Base-by-base conservation (phyloP, 2,329 filamentous ascomycete genomes). In the Alternaria sp. region DNA sequence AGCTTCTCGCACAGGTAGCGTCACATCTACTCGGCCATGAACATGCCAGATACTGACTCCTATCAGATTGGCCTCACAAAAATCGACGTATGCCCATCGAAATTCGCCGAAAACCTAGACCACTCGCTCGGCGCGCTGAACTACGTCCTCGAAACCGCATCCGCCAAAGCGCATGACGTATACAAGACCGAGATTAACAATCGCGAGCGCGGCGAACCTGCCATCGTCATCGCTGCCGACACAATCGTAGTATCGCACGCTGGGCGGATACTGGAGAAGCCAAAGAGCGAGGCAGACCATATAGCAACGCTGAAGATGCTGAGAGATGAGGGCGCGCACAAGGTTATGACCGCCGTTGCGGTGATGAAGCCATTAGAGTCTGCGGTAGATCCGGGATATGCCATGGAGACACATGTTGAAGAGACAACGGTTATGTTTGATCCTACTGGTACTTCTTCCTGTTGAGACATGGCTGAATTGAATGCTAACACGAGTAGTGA, bases 391-490 rank as follows among this genome's bases (percentile, higher is more conserved):
- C 96, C 96, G 0, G 96, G 96, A 0, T 99, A 99, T 82, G 89
- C 89, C 65, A 83, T 97, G 55, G 90, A 92, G 73, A 89, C 87
- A 46, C 88, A 91, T 74, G 92, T 96, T 6, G 95, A 98, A 83
- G 94, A 97, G 85, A 98, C 95, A 47, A 87, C 85, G 65, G 96
- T 99, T n/a, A 88, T 87, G 76, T 99, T 99, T 81, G 93, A 93
- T 76, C 81, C 85, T 62, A 87, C 86, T 46, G 75, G 81, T 82
- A 72, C 25, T 61, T 49, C 8, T 51, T 26, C 50, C 11, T 8
- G 1, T 10, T 9, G 0, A 15, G 6, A 4, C 2, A 21, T n/a
- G 26, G 15, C 9, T n/a, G 10, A 23, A n/a, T 10, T 15, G 5
- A 25, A 21, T 17, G 26, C 65, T 72, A 32, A 73, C 56, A 58